Conservation (phyloP, 2,329 filamentous ascomycete species). For the Macrophomina tecta region DNA sequence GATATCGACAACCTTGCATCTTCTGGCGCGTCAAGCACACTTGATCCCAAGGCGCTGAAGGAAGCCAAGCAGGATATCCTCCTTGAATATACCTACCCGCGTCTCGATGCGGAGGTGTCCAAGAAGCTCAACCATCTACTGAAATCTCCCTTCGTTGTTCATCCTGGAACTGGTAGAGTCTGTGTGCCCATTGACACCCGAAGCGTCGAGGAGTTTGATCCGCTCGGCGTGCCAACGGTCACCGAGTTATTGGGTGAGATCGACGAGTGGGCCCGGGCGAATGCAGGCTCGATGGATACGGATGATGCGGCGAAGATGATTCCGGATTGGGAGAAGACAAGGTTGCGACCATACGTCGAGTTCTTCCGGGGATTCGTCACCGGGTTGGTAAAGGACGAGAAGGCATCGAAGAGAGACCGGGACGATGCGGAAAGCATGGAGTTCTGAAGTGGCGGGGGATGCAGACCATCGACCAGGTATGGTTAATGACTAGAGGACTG, state of each 20-base stretch:
- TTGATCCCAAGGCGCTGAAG: conserved; percentile 75
- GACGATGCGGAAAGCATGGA: conserved; percentile 68
- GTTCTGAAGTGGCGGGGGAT: conserved; percentile 56
- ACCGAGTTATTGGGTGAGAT: conserved; percentile 83
- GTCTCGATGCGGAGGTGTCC: conserved; percentile 94
- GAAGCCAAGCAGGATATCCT: conserved; percentile 96
- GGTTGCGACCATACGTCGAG: conserved; percentile 89
- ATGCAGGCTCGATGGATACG: conserved; percentile 45
- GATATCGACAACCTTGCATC: conserved; percentile 90
- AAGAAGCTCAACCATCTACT: conserved; percentile 98
- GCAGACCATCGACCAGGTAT: conserved; percentile 13
- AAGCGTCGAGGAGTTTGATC: conserved; percentile 81
- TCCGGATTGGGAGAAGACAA: conserved; percentile 96
- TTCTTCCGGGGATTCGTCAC: conserved; percentile 84
- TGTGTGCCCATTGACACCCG: conserved; percentile 90
- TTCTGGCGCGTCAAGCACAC: conserved; percentile 71
- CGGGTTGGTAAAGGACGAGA: conserved; percentile 77
- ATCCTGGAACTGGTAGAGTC: conserved; percentile 90
- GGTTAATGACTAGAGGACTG: conserved; percentile 14
- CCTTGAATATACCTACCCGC: conserved; percentile 96
- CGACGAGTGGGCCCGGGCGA: conserved; percentile 72
- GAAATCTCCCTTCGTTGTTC: conserved; percentile 95
- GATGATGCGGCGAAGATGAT: conserved; percentile 55
- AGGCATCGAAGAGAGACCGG: conserved; percentile 58
- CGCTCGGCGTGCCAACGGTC: conserved; percentile 86